Percentiles rank a stretch among this genome's conserved stretches.
Conservation (phyloP, 1,139 yeast genomes). For the Magnusiomyces tetraspermus region DNA sequence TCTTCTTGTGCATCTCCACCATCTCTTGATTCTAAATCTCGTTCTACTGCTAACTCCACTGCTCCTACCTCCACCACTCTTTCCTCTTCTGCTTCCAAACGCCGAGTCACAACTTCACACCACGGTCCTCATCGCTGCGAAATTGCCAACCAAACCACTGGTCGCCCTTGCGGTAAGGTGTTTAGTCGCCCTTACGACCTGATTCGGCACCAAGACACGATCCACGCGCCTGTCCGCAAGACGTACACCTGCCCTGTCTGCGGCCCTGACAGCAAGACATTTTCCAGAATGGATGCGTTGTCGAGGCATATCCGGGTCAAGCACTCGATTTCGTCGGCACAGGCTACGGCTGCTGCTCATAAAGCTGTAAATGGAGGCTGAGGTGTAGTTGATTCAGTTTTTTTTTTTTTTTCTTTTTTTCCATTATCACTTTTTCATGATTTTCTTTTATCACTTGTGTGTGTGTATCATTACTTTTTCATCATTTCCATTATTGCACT, state of each 20-base stretch:
- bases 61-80: conserved; percentile 4
- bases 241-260: conserved; percentile 82
- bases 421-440: too few relatives aligned
- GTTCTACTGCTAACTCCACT: conserved; percentile 5
- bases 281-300: conserved; percentile 88
- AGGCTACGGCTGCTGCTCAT: conserved; percentile 3
- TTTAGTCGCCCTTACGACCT: conserved; percentile 92
- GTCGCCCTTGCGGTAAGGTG: conserved; percentile 62
- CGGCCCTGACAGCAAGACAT: conserved; percentile 64
- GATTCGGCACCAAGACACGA: conserved; percentile 91
- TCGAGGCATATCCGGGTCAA: conserved; percentile 88
- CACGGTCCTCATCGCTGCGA: conserved; percentile 47
- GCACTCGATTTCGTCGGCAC: conserved; percentile 35
- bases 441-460: too few relatives aligned
- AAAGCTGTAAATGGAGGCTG: background rate
- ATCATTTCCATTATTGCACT: too few relatives aligned
- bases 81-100: background rate
- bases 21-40: background rate
- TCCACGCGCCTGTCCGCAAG: conserved; percentile 81
- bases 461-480: too few relatives aligned
- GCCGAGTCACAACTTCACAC: conserved; percentile 1
- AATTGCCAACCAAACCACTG: conserved; percentile 50
- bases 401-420: too few relatives aligned
- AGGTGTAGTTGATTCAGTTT: too few relatives aligned
- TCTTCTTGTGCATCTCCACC: conserved; percentile 2